Percentiles rank a stretch among this genome's conserved stretches.
phyloP scores from a whole-genome alignment of 306 rosid species.

The Medicago lupulina region DNA sequence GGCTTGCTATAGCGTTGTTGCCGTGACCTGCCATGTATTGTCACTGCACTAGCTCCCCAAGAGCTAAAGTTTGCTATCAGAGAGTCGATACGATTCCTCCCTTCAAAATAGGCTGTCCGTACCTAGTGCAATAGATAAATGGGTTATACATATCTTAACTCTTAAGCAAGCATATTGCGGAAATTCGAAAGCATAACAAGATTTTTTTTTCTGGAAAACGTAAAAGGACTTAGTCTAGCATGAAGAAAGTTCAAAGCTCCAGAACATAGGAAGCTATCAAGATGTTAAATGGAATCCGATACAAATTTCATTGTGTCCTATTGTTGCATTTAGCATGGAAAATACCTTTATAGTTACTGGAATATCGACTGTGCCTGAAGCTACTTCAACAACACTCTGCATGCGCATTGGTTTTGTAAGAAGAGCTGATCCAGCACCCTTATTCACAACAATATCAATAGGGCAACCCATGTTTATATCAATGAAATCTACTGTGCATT shows the following conservation, averaged over 20 bases:
- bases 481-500: constrained; percentile 83
- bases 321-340: constrained; percentile 21
- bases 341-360: constrained; percentile 81
- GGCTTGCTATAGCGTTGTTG: constrained; percentile 99
- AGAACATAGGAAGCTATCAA: constrained; percentile 23
- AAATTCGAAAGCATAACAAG: constrained; percentile 13
- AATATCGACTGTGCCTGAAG: constrained; percentile 70
- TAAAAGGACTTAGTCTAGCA: constrained; percentile 20
- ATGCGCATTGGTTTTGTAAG: constrained; percentile 89
- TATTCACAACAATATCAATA: constrained; percentile 87
- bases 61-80: constrained; percentile 72
- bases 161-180: constrained; percentile 23
- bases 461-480: constrained; percentile 99
- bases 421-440: constrained; percentile 98
- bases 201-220: not conserved
- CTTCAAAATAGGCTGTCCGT: constrained; percentile 88
- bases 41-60: constrained; percentile 91
- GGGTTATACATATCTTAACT: constrained; percentile 16
- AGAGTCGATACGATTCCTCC: constrained; percentile 87
- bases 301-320: constrained; percentile 15
- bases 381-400: constrained; percentile 71
- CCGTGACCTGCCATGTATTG: constrained; percentile 93
- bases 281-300: constrained; percentile 30
- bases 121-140: constrained; percentile 59
- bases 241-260: constrained; percentile 5